A percentile compares a stretch with the other conserved stretches of the same genome.
Conservation (phyloP, 2,329 filamentous ascomycete species). For the Fusarium illudens region DNA sequence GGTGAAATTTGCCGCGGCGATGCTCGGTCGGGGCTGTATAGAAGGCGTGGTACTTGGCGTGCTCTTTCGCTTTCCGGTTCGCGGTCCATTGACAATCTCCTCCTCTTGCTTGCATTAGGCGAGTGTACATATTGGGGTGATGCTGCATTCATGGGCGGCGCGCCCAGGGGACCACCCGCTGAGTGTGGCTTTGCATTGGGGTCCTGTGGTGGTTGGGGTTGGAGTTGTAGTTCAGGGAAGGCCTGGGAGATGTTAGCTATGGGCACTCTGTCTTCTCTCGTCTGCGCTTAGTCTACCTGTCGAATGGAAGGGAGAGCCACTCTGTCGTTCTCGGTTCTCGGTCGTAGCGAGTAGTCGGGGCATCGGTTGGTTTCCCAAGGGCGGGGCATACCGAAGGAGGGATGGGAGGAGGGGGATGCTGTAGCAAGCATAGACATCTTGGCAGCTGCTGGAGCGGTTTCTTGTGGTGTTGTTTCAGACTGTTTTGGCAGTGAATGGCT, state of each 20-base stretch:
- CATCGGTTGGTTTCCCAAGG: conserved; percentile 51
- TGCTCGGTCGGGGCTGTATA: conserved; percentile 48
- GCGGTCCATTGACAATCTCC: conserved; percentile 54
- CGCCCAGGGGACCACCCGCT: conserved; percentile 48
- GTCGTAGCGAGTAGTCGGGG: conserved; percentile 47
- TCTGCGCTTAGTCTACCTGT: conserved; percentile 51
- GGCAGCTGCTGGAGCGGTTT: conserved; percentile 38
- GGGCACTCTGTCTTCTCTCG: background rate
- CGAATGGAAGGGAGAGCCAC: conserved; percentile 61
- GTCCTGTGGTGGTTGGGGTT: conserved; percentile 48
- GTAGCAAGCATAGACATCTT: conserved; percentile 63
- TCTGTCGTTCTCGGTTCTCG: conserved; percentile 50
- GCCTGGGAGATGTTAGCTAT: conserved; percentile 48
- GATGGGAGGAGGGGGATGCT: conserved; percentile 52
- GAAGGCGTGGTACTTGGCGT: conserved; percentile 58
- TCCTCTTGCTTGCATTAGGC: conserved; percentile 58
- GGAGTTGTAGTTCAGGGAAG: conserved; percentile 55
- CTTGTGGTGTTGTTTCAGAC: conserved; percentile 40
- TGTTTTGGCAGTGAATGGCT: conserved; percentile 47
- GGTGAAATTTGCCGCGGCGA: conserved; percentile 50
- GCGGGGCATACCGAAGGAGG: conserved; percentile 52
- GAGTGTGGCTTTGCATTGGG: conserved; percentile 43
- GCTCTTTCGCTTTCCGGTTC: conserved; percentile 51
- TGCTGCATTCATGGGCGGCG: conserved; percentile 43
- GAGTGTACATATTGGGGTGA: conserved; percentile 61